Conservation (phyloP, 2,329 filamentous ascomycete species). For the Cylindrodendrum hubeiense region DNA sequence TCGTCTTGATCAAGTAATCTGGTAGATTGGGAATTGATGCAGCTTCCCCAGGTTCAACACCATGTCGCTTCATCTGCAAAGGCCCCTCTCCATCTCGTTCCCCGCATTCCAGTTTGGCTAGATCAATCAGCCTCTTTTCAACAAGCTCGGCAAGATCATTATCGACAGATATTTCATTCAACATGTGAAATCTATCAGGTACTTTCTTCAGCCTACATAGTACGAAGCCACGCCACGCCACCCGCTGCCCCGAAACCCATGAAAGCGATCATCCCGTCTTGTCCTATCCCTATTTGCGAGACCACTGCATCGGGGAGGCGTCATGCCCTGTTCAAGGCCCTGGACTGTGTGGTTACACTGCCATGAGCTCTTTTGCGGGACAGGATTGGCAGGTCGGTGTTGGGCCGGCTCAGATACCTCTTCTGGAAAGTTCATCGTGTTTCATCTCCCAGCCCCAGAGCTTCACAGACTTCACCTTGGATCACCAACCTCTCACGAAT, state of each 20-base stretch:
- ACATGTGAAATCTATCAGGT: constrained; percentile 6
- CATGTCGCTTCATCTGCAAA: background rate
- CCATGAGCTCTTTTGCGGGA: background rate
- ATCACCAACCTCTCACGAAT: too few relatives aligned
- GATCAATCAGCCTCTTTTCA: background rate
- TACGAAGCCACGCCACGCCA: background rate
- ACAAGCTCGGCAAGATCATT: constrained; percentile 11
- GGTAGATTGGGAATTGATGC: background rate
- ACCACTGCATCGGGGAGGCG: background rate
- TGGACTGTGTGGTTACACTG: background rate
- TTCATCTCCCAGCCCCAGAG: background rate
- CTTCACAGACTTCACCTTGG: background rate
- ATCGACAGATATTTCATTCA: background rate
- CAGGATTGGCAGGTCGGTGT: background rate
- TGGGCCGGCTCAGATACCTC: background rate
- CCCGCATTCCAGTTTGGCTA: constrained; percentile 21
- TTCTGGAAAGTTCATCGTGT: background rate
- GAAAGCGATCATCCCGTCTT: background rate
- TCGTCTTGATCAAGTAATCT: background rate
- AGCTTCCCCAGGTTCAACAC: constrained; percentile 8
- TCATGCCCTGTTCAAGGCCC: background rate
- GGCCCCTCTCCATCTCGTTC: constrained; percentile 6
- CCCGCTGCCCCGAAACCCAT: constrained; percentile 7
- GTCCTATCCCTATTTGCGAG: background rate
- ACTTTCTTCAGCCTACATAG: background rate